Evolutionary conservation across 1,284 basidiomycete genomes (phyloP).

Genomic region (Abortiporus biennis): DNA sequence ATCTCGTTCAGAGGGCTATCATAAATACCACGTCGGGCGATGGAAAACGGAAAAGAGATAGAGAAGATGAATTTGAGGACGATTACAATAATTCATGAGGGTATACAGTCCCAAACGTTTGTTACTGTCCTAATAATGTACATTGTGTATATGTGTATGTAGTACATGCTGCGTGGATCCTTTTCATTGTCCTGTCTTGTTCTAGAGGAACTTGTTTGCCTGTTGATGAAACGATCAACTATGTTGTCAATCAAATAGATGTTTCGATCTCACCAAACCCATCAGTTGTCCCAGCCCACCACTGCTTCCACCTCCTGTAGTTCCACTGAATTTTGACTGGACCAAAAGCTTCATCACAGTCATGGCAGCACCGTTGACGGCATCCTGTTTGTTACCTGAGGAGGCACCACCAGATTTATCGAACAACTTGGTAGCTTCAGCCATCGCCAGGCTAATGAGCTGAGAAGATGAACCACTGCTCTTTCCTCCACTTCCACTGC

Average conservation of each 20-base stretch:
- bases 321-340: conserved; percentile 53
- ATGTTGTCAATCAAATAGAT: too few relatives aligned
- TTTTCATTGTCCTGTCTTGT: too few relatives aligned
- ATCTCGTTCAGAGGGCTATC: conserved; percentile 50
- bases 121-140: conserved; percentile 4
- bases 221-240: too few relatives aligned
- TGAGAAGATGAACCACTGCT: conserved; percentile 48
- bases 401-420: conserved; percentile 61
- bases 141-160: conserved; percentile 2
- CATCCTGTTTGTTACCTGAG: conserved; percentile 73
- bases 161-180: too few relatives aligned
- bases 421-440: conserved; percentile 70
- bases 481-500: conserved; percentile 33
- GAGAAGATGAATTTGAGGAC: conserved; percentile 10
- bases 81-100: conserved; percentile 10
- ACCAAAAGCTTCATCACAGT: conserved; percentile 78
- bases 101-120: too few relatives aligned
- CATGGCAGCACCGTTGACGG: conserved; percentile 77
- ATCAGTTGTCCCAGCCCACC: conserved; percentile 57
- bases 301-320: conserved; percentile 53
- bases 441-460: conserved; percentile 81
- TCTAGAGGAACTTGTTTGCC: too few relatives aligned
- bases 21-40: conserved; percentile 12
- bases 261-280: conserved; percentile 39
- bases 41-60: conserved; percentile 8